Conservation (phyloP, 1,284 basidiomycete species). For the Ustilago sp. region DNA sequence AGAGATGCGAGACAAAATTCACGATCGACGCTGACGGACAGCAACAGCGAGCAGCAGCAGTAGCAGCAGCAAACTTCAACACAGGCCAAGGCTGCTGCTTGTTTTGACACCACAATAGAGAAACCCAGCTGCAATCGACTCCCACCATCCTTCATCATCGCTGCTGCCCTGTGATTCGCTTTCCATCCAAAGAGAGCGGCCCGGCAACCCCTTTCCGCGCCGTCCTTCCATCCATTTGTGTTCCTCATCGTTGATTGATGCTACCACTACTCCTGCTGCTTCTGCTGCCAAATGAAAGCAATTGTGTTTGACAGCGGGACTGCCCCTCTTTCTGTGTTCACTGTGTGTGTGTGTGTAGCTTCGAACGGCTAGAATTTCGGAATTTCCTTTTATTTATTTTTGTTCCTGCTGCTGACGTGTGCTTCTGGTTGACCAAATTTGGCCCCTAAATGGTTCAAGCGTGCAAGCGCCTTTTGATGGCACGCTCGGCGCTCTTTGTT, state of each 20-base stretch:
- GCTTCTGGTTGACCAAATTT: neutral
- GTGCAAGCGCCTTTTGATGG: neutral
- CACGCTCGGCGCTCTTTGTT: constrained; percentile 1
- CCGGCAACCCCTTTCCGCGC: constrained; percentile 18
- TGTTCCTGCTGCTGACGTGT: neutral
- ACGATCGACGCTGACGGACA: constrained; percentile 11
- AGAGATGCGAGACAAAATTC: constrained; percentile 4
- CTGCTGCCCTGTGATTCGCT: neutral
- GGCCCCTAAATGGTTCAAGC: constrained; percentile 11
- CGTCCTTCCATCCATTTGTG: neutral
- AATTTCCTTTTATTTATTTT: neutral
- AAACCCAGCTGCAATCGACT: neutral
- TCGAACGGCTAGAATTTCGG: neutral
- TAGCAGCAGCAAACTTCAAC: neutral
- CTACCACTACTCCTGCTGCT: neutral
- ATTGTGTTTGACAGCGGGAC: constrained; percentile 9
- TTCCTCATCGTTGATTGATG: neutral
- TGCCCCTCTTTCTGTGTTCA: neutral
- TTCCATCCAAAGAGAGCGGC: constrained; percentile 1
- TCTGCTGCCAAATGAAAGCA: neutral
- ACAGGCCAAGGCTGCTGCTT: neutral
- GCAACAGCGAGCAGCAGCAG: neutral
- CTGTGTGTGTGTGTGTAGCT: neutral
- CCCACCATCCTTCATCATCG: neutral
- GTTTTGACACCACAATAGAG: constrained; percentile 3